Conservation (phyloP, 2,329 filamentous ascomycete species). For the Trichoderma simmonsii region DNA sequence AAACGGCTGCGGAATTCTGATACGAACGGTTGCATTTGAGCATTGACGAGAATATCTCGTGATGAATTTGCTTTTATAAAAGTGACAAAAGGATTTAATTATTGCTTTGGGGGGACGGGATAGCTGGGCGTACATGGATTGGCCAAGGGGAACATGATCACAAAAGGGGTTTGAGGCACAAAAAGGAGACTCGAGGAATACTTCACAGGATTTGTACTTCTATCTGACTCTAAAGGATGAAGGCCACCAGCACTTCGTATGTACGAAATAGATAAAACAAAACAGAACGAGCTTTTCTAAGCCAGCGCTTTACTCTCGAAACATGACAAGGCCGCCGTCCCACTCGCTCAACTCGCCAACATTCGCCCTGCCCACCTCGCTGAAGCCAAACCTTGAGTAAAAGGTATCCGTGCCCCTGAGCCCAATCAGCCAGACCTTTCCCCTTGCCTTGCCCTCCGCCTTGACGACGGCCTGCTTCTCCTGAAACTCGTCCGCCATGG, state of each 20-base stretch:
- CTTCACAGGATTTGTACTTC: background rate
- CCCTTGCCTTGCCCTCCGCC: constrained; percentile 28
- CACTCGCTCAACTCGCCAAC: constrained; percentile 35
- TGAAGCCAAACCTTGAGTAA: constrained; percentile 35
- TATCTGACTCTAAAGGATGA: background rate
- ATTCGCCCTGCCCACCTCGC: constrained; percentile 35
- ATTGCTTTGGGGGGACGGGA: background rate
- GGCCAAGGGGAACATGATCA: background rate
- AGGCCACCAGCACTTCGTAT: background rate
- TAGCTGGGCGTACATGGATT: background rate
- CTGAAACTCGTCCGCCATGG: constrained; percentile 25
- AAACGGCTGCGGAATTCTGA: background rate
- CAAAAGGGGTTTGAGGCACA: background rate
- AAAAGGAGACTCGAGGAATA: background rate
- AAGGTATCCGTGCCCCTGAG: constrained; percentile 32
- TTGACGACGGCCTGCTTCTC: background rate
- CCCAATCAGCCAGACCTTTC: constrained; percentile 33
- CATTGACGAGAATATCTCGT: background rate
- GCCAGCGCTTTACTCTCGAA: constrained; percentile 29
- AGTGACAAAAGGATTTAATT: background rate
- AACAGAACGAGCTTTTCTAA: background rate
- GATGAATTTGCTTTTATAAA: background rate
- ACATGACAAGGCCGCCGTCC: constrained; percentile 39
- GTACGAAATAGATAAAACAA: background rate
- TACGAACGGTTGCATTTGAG: background rate